These are phyloP conservation scores for Orbilia ellipsospora DNA, from an alignment of 2,329 filamentous ascomycete species.

Conservation along the genomic window DNA sequence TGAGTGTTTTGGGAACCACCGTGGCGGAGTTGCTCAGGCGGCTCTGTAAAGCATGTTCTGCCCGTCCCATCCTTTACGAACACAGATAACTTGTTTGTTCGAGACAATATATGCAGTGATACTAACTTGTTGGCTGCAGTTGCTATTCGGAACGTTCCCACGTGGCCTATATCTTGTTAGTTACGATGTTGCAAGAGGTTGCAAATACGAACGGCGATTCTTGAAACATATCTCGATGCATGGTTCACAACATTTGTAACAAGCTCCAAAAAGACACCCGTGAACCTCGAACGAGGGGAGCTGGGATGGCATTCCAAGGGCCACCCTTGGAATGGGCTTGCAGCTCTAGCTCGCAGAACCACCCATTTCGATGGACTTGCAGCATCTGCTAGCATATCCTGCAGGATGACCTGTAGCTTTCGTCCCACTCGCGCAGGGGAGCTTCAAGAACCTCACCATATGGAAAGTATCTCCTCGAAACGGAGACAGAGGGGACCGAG, in stretches of 20 bases:
- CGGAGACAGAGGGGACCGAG: background rate
- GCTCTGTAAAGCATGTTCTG: constrained; percentile 19
- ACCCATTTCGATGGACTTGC: constrained; percentile 26
- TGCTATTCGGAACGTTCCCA: constrained; percentile 52
- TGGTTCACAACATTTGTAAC: constrained; percentile 28
- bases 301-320: constrained; percentile 15
- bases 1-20: constrained; percentile 29
- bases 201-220: constrained; percentile 46
- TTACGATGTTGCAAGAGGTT: constrained; percentile 15
- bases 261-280: background rate
- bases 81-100: constrained; percentile 1
- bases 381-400: constrained; percentile 46
- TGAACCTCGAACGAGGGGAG: constrained; percentile 25
- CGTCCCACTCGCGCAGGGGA: constrained; percentile 35
- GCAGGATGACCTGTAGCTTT: constrained; percentile 50
- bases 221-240: constrained; percentile 51
- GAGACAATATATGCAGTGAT: constrained; percentile 9
- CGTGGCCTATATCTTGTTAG: constrained; percentile 23
- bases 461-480: background rate
- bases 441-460: constrained; percentile 17
- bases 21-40: constrained; percentile 38
- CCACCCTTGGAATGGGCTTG: constrained; percentile 31
- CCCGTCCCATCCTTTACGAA: too few species aligned
- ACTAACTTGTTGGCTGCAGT: constrained; percentile 20
- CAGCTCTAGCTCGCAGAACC: constrained; percentile 24